Percentiles rank a stretch among this genome's conserved stretches.
These are phyloP conservation scores for Dothidotthia symphoricarpi DNA, from an alignment of 2,329 filamentous ascomycete genomes.

Conservation along the genomic window DNA sequence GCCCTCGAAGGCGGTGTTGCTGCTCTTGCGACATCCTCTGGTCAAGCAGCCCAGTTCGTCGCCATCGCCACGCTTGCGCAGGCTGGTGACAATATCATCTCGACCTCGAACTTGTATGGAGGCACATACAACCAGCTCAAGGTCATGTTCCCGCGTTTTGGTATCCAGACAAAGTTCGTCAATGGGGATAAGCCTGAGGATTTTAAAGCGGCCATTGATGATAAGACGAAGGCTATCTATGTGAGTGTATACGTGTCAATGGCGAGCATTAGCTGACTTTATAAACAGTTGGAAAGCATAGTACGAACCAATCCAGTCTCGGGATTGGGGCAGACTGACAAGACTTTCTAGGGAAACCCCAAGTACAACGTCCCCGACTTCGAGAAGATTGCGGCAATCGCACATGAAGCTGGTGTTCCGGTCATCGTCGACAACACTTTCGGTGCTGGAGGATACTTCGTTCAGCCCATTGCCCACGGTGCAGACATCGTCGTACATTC, in stretches of 20 bases:
- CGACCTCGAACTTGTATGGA: conserved; percentile 82
- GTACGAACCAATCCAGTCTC: too few species aligned
- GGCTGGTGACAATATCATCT: conserved; percentile 88
- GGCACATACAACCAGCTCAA: conserved; percentile 98
- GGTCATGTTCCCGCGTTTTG: conserved; percentile 81
- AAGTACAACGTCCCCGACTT: conserved; percentile 91
- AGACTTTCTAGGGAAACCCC: too few species aligned
- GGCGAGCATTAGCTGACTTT: conserved; percentile 1
- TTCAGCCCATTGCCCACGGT: conserved; percentile 82
- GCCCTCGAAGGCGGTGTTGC: conserved; percentile 89
- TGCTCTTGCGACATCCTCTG: conserved; percentile 79
- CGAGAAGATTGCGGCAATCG: conserved; percentile 78
- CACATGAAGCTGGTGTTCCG: conserved; percentile 64
- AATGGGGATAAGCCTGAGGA: conserved; percentile 75
- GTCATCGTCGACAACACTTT: conserved; percentile 84
- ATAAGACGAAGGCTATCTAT: conserved; percentile 89
- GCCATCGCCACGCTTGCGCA: conserved; percentile 79
- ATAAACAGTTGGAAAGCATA: neutral
- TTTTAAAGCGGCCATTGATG: conserved; percentile 79
- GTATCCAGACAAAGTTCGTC: conserved; percentile 85
- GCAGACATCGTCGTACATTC: conserved; percentile 94
- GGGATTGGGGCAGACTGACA: too few species aligned
- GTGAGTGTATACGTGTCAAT: conserved; percentile 42
- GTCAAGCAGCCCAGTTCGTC: conserved; percentile 92
- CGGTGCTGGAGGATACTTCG: conserved; percentile 86